phyloP scores from a whole-genome alignment of 2,329 filamentous ascomycete species.

The Diaporthe citri region DNA sequence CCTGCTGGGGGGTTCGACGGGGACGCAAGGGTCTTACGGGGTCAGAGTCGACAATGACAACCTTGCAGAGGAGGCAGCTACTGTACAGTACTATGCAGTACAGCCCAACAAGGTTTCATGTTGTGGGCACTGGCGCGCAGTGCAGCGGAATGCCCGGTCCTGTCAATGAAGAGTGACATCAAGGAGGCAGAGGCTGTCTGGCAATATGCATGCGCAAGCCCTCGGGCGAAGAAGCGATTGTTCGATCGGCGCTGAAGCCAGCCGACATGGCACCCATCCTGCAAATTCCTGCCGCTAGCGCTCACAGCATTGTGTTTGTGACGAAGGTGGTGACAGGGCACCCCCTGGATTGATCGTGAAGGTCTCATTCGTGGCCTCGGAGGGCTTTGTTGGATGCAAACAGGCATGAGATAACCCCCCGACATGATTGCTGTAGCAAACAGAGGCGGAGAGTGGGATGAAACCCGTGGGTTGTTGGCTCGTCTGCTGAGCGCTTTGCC shows the following conservation, averaged over 20 bases:
- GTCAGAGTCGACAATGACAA: constrained; percentile 16
- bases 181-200: constrained; percentile 17
- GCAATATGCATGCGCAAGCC: constrained; percentile 18
- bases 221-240: not conserved
- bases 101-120: constrained; percentile 29
- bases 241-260: constrained; percentile 36
- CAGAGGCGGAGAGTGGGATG: constrained; percentile 24
- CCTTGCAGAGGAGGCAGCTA: constrained; percentile 18
- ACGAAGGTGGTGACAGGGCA: constrained; percentile 10
- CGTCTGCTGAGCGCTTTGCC: constrained; percentile 7
- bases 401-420: constrained; percentile 14
- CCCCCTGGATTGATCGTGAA: constrained; percentile 10
- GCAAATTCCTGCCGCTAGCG: constrained; percentile 22
- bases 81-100: constrained; percentile 27
- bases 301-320: constrained; percentile 33
- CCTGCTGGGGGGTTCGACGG: constrained; percentile 31
- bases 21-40: constrained; percentile 19
- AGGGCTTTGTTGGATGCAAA: constrained; percentile 18
- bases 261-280: constrained; percentile 36
- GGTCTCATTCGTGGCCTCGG: constrained; percentile 27
- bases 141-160: constrained; percentile 26
- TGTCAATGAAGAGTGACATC: constrained; percentile 10
- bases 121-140: constrained; percentile 11
- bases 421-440: constrained; percentile 34
- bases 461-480: constrained; percentile 24